Evolutionary conservation across 495 filamentous ascomycete genomes (phyloP).

Genomic region (Rostrohypoxylon terebratum): DNA sequence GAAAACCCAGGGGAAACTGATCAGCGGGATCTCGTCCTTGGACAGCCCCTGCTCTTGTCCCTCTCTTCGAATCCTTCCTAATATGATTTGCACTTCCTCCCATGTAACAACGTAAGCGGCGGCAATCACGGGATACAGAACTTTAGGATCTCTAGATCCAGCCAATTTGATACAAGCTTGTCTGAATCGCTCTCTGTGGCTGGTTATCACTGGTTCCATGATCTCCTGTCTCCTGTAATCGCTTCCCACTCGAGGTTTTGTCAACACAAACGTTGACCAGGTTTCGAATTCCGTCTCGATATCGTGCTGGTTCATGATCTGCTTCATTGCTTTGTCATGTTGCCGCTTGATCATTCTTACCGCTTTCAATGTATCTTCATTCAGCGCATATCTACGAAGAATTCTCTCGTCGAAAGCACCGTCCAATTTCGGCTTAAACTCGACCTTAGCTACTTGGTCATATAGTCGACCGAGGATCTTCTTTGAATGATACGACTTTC

Average conservation of each 20-base stretch:
- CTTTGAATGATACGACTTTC: constrained; percentile 71
- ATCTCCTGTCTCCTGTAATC: constrained; percentile 91
- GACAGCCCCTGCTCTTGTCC: constrained; percentile 44
- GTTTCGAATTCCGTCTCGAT: constrained; percentile 92
- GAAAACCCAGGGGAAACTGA: constrained; percentile 96
- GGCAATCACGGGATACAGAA: constrained; percentile 76
- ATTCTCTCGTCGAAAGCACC: constrained; percentile 82
- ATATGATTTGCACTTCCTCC: constrained; percentile 69
- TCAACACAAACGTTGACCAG: constrained; percentile 84
- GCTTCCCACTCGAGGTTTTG: constrained; percentile 70
- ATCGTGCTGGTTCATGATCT: constrained; percentile 87
- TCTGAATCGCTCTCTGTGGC: constrained; percentile 74
- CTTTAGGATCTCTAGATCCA: constrained; percentile 64
- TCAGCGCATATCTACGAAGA: constrained; percentile 69
- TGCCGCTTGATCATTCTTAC: constrained; percentile 75
- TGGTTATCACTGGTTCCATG: constrained; percentile 71
- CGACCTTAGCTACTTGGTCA: constrained; percentile 68
- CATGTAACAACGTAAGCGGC: constrained; percentile 90
- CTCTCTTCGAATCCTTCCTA: background rate
- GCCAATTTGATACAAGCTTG: constrained; percentile 71
- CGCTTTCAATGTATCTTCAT: constrained; percentile 64
- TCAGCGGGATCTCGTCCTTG: constrained; percentile 72
- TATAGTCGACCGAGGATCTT: constrained; percentile 87
- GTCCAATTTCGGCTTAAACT: constrained; percentile 77
- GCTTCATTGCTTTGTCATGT: constrained; percentile 81